Percentiles rank a stretch among this genome's conserved stretches.
Conservation (phyloP, 78 protist genomes). For the Dictyostelium purpureum region DNA sequence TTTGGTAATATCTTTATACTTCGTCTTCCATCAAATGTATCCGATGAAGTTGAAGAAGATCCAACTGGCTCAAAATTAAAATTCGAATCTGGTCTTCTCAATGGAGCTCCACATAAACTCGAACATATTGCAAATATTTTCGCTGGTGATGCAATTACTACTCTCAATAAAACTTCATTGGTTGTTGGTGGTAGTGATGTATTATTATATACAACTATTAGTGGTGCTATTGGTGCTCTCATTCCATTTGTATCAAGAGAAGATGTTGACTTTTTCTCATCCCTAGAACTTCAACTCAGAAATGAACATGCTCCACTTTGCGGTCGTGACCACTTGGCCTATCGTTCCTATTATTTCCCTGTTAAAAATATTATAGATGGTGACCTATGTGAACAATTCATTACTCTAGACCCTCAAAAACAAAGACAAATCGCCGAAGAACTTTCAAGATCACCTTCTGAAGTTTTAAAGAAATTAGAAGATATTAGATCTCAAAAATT, state of each 20-base stretch:
- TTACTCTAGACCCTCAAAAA: conserved; percentile 52
- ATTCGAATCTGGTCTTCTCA: conserved; percentile 77
- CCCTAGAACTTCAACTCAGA: conserved; percentile 94
- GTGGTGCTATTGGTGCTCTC: conserved; percentile 86
- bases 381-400: conserved; percentile 92
- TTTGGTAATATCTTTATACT: conserved; percentile 92
- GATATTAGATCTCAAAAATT: conserved; percentile 83
- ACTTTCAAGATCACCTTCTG: conserved; percentile 88
- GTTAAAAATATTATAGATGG: conserved; percentile 96
- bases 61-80: conserved; percentile 77
- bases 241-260: conserved; percentile 85
- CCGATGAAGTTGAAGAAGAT: conserved; percentile 89
- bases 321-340: conserved; percentile 95
- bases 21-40: conserved; percentile 84
- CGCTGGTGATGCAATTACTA: conserved; percentile 91
- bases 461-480: conserved; percentile 93
- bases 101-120: conserved; percentile 88
- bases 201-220: conserved; percentile 82
- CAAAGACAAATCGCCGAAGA: conserved; percentile 89
- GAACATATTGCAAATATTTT: conserved; percentile 78
- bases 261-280: conserved; percentile 91
- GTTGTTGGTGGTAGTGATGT: conserved; percentile 83
- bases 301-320: conserved; percentile 83
- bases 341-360: conserved; percentile 94
- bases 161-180: conserved; percentile 76